Conservation (phyloP, 2,329 filamentous ascomycete genomes). For the Colletotrichum cereale region DNA sequence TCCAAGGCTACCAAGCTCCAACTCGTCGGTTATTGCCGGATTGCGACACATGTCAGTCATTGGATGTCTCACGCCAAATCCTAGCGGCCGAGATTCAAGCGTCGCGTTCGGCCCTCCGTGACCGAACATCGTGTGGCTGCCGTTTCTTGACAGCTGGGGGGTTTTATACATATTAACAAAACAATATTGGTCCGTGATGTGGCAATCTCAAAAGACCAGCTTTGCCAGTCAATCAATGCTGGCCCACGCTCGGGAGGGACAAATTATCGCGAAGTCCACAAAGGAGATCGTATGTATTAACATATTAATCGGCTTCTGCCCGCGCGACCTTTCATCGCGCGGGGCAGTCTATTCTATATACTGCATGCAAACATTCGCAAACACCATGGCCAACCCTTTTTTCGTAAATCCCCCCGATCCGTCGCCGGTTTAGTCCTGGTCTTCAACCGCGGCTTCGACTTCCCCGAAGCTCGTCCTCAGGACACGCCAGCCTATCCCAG, state of each 20-base stretch:
- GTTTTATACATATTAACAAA: neutral
- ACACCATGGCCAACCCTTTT: neutral
- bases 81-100: neutral
- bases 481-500: slow-evolving; percentile 3
- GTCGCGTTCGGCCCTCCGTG: neutral
- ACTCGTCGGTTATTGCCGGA: neutral
- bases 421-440: neutral
- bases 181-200: too few species aligned
- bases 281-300: slow-evolving; percentile 41
- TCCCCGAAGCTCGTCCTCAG: slow-evolving; percentile 18
- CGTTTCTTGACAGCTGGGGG: neutral
- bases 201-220: neutral
- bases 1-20: neutral
- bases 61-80: neutral
- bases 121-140: neutral
- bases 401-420: neutral
- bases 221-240: neutral
- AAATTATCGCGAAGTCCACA: neutral
- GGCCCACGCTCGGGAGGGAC: too few species aligned
- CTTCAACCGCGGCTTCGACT: slow-evolving; percentile 14
- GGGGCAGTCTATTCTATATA: slow-evolving; percentile 17
- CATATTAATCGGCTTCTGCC: slow-evolving; percentile 29
- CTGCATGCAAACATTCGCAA: slow-evolving; percentile 12
- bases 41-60: neutral
- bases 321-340: neutral